These are phyloP conservation scores for Acacia concinna DNA, from an alignment of 331 rosid genomes.

Conservation along the genomic window DNA sequence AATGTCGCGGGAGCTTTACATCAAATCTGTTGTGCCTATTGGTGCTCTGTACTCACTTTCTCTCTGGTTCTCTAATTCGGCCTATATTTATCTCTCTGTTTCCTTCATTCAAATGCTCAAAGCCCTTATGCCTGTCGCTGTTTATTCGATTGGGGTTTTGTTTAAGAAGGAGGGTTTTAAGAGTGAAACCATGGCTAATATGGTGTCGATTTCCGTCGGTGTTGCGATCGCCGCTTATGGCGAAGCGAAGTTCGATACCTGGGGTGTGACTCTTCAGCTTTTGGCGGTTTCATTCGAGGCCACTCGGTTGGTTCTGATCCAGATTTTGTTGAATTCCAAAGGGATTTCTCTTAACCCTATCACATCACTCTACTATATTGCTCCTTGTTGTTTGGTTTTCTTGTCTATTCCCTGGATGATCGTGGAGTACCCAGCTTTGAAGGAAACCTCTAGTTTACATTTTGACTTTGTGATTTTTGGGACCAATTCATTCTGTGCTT, in stretches of 20 bases:
- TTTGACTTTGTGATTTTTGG: slow-evolving; percentile 70
- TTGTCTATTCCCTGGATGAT: slow-evolving; percentile 81
- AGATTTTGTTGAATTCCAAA: slow-evolving; percentile 75
- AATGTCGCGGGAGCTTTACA: slow-evolving; percentile 77
- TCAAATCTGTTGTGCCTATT: slow-evolving; percentile 84
- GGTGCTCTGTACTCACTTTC: slow-evolving; percentile 91
- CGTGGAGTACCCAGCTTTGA: slow-evolving; percentile 71
- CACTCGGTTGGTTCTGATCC: slow-evolving; percentile 79
- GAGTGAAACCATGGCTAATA: slow-evolving; percentile 72
- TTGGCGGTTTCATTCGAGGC: slow-evolving; percentile 89
- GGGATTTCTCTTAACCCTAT: slow-evolving; percentile 87
- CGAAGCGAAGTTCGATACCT: slow-evolving; percentile 67
- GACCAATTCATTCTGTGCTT: slow-evolving; percentile 78
- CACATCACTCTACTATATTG: slow-evolving; percentile 85
- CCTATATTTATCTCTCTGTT: slow-evolving; percentile 82
- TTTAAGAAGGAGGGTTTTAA: slow-evolving; percentile 68
- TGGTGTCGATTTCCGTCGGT: slow-evolving; percentile 84
- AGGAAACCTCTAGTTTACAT: slow-evolving; percentile 75
- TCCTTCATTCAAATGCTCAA: slow-evolving; percentile 96
- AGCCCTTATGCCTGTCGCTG: slow-evolving; percentile 95
- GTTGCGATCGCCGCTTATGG: slow-evolving; percentile 91
- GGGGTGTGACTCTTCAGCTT: slow-evolving; percentile 79
- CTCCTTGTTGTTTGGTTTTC: slow-evolving; percentile 84
- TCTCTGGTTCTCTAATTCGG: slow-evolving; percentile 92
- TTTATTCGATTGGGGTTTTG: slow-evolving; percentile 71